Conservation (phyloP, 2,329 filamentous ascomycete species). For the Boeremia exigua region DNA sequence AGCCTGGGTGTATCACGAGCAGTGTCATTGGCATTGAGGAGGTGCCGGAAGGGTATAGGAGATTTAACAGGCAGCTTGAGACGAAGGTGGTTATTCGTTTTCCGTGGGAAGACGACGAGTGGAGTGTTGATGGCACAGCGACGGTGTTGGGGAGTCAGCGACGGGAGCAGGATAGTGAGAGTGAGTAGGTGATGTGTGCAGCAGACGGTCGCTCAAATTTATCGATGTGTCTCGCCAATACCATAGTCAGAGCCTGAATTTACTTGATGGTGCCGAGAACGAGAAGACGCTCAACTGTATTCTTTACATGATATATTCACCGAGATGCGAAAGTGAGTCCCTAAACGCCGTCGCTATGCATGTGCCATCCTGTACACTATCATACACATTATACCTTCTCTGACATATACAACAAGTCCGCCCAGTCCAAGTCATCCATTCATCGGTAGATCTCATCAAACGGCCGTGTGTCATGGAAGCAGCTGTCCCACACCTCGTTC, state of each 20-base stretch:
- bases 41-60: not conserved
- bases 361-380: slow-evolving; percentile 10
- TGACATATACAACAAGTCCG: not conserved
- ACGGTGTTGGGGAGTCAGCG: not conserved
- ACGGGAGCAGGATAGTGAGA: not conserved
- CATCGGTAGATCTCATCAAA: slow-evolving; percentile 96
- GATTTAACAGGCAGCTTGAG: not conserved
- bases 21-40: not conserved
- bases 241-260: too few species aligned
- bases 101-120: not conserved
- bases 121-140: not conserved
- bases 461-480: slow-evolving; percentile 89
- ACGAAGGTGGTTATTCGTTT: not conserved
- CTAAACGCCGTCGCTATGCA: slow-evolving; percentile 18
- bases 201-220: too few species aligned
- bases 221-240: too few species aligned
- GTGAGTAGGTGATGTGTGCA: not conserved
- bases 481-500: slow-evolving; percentile 98
- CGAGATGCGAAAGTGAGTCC: not conserved
- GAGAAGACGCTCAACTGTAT: too few species aligned
- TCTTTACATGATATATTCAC: too few species aligned
- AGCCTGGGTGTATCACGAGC: not conserved
- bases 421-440: not conserved
- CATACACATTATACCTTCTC: slow-evolving; percentile 1
- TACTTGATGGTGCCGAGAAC: too few species aligned